Base-by-base conservation (phyloP, 768 basidiomycete species). In the Lactarius trivialis region DNA sequence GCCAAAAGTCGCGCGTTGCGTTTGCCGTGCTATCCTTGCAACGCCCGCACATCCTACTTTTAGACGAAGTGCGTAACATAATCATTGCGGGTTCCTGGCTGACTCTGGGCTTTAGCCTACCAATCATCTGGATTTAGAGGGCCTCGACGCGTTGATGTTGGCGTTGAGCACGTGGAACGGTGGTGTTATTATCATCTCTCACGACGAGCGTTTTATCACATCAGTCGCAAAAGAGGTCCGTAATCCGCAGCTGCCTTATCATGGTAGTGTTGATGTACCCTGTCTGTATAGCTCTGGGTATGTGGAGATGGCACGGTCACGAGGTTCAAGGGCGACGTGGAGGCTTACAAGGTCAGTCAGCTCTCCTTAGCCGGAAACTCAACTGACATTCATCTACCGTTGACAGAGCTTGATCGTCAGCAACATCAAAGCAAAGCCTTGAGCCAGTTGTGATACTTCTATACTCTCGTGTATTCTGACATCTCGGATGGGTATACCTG, bases 71-170 rank as follows among this genome's bases (percentile, higher is more conserved):
- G 61, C 69, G 79, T 72, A 8, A 3, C 6, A 6, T 3, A 6
- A 17, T 51, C 2, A 36, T 28, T 19, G 26, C 12, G 64, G 64
- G 36, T 24, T 36, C 55, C 66, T 39, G 54, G 21, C 41, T n/a
- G 37, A 58, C 36, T 34, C 43, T 51, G 21, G 53, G 28, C n/a
- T n/a, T 67, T 45, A 89, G 88, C 93, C 93, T 60, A 93, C 93
- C 69, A 96, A 96, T 79, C 95, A 96, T 75, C 78, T 95, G 71
- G 94, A 96, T 88, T 93, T 95, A 63, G 91, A 93, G 85, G 96
- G 96, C 82, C 81, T 98, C 56, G 97, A 99, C 70, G 97, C 94
- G 1, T 78, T 98, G 56, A 97, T 98, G 88, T 73, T 80, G 4
- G 97, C 92, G 5, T 70, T 91, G 64, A 77, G 80, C 64, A 76